A percentile compares a stretch with the other conserved stretches of the same genome.
phyloP scores from a whole-genome alignment of 1,139 yeast species.

The Zhuliangozyma parablackwelliae region DNA sequence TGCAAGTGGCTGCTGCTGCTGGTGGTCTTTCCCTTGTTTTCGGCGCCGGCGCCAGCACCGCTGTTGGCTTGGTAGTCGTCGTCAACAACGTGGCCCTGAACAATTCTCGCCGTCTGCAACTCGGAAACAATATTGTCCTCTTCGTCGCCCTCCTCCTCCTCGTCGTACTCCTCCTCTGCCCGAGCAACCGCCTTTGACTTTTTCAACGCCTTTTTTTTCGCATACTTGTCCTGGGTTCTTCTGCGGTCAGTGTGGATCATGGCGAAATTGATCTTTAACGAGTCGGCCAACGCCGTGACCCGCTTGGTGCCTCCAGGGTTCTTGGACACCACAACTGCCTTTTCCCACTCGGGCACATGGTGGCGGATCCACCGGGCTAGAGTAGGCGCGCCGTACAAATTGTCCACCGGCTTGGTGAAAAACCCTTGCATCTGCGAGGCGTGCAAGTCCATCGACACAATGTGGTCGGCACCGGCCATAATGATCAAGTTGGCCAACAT shows the following conservation, averaged over 20 bases:
- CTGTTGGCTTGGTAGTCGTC: slow-evolving; percentile 52
- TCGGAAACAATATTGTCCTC: slow-evolving; percentile 75
- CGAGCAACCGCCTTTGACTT: slow-evolving; percentile 16
- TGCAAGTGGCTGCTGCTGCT: background rate
- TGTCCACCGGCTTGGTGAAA: slow-evolving; percentile 94
- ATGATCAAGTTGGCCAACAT: slow-evolving; percentile 93
- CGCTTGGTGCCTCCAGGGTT: slow-evolving; percentile 99
- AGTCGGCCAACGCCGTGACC: slow-evolving; percentile 95
- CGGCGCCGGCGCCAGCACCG: slow-evolving; percentile 1
- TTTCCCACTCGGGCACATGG: slow-evolving; percentile 75
- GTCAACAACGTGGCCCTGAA: slow-evolving; percentile 95
- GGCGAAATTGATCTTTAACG: slow-evolving; percentile 91
- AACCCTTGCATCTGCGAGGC: slow-evolving; percentile 99
- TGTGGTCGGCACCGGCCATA: slow-evolving; percentile 99
- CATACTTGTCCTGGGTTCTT: slow-evolving; percentile 71
- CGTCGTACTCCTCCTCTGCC: slow-evolving; percentile 11
- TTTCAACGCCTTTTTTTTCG: slow-evolving; percentile 34
- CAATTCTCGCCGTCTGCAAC: slow-evolving; percentile 92
- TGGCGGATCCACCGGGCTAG: slow-evolving; percentile 95
- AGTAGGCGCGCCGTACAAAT: slow-evolving; percentile 93
- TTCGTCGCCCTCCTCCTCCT: slow-evolving; percentile 47
- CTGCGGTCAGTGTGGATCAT: slow-evolving; percentile 98
- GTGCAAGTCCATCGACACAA: slow-evolving; percentile 95
- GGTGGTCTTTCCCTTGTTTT: background rate
- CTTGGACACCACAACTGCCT: slow-evolving; percentile 86